Evolutionary conservation across 352 stramenopile genomes (phyloP).

Genomic region (Globisporangium yorkense): DNA sequence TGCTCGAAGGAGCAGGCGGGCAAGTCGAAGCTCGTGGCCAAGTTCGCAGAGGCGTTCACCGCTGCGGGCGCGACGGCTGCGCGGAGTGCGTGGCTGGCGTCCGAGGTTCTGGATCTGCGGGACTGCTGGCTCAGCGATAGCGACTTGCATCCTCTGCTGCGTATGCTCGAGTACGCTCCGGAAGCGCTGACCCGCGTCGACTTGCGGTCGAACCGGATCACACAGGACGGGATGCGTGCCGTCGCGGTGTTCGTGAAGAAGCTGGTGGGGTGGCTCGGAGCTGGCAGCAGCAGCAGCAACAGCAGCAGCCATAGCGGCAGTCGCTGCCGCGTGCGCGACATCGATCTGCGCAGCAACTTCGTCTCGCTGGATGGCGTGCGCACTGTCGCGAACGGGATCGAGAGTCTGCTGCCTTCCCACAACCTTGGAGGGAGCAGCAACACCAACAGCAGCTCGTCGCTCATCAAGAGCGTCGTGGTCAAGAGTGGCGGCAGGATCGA

Average conservation of each 20-base stretch:
- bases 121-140: conserved; percentile 50
- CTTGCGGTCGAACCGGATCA: conserved; percentile 55
- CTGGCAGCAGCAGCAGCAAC: background rate
- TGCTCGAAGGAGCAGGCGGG: conserved; percentile 31
- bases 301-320: background rate
- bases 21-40: conserved; percentile 37
- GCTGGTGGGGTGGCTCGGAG: conserved; percentile 4
- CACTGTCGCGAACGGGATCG: conserved; percentile 37
- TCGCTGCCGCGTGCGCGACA: conserved; percentile 19
- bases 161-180: conserved; percentile 25
- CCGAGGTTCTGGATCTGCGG: conserved; percentile 30
- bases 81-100: conserved; percentile 9
- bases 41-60: conserved; percentile 27
- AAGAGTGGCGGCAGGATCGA: conserved; percentile 46
- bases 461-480: conserved; percentile 36
- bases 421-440: background rate
- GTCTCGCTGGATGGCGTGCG: conserved; percentile 64
- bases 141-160: conserved; percentile 37
- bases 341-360: conserved; percentile 69
- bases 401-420: conserved; percentile 18
- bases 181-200: conserved; percentile 31
- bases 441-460: background rate
- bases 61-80: background rate
- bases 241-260: conserved; percentile 29
- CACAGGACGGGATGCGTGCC: conserved; percentile 32